These are phyloP conservation scores for Yamadazyma diospyri DNA, from an alignment of 1,139 yeast species.

Conservation along the genomic window DNA sequence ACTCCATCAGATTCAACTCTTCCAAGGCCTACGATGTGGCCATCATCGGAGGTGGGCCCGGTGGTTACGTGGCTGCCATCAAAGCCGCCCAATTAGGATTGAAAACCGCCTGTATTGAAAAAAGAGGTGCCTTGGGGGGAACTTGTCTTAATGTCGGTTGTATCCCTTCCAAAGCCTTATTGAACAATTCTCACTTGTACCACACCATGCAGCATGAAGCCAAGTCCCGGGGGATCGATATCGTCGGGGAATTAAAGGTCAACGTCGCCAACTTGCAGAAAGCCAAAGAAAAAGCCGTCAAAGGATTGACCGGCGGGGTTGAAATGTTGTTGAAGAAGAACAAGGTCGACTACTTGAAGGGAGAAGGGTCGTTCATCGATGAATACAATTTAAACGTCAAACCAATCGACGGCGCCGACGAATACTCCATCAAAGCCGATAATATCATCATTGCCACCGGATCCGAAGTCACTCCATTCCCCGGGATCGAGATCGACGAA, in stretches of 20 bases:
- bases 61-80: slow-evolving; percentile 98
- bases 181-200: slow-evolving; percentile 91
- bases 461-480: slow-evolving; percentile 98
- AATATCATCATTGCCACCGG: slow-evolving; percentile 97
- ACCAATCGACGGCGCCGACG: slow-evolving; percentile 83
- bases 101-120: slow-evolving; percentile 94
- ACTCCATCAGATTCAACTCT: slow-evolving; percentile 38
- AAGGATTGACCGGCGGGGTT: slow-evolving; percentile 86
- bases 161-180: slow-evolving; percentile 94
- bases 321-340: slow-evolving; percentile 94
- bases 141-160: slow-evolving; percentile 98
- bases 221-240: slow-evolving; percentile 84
- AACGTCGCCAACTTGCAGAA: slow-evolving; percentile 80
- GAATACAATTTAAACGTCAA: slow-evolving; percentile 76
- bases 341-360: slow-evolving; percentile 92
- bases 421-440: slow-evolving; percentile 63
- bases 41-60: slow-evolving; percentile 99
- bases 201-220: slow-evolving; percentile 89
- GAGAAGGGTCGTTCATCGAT: slow-evolving; percentile 82
- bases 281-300: slow-evolving; percentile 89
- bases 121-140: slow-evolving; percentile 95
- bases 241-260: slow-evolving; percentile 64
- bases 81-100: slow-evolving; percentile 96
- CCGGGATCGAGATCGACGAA: slow-evolving; percentile 95
- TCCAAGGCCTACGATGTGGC: slow-evolving; percentile 73